Percentiles rank a stretch among this genome's conserved stretches.
These are phyloP conservation scores for Mortierella sp. DNA, from an alignment of 371 early-diverging fungal genomes.

Conservation along the genomic window DNA sequence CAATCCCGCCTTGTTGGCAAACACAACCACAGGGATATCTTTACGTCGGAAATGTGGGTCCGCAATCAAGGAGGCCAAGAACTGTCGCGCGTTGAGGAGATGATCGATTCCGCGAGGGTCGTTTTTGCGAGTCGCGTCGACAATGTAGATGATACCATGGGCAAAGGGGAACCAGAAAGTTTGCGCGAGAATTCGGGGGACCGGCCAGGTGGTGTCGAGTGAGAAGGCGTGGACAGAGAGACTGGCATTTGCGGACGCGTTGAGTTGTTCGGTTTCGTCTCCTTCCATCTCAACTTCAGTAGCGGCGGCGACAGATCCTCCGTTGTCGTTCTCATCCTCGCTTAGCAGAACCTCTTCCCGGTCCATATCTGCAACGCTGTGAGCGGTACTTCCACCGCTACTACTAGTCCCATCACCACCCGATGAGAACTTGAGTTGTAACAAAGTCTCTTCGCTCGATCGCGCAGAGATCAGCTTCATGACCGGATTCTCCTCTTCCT, in stretches of 20 bases:
- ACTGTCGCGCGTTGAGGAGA: conserved; percentile 48
- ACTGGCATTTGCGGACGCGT: conserved; percentile 30
- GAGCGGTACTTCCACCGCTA: not conserved
- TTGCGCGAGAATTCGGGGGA: conserved; percentile 51
- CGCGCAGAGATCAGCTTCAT: conserved; percentile 15
- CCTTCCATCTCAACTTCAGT: not conserved
- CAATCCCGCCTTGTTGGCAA: conserved; percentile 55
- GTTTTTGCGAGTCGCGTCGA: conserved; percentile 55
- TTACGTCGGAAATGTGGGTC: conserved; percentile 40
- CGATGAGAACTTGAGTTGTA: conserved; percentile 21
- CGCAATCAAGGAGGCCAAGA: conserved; percentile 34
- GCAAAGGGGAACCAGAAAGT: conserved; percentile 57
- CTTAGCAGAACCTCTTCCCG: conserved; percentile 23
- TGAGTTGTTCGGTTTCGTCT: not conserved
- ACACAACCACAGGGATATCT: conserved; percentile 53
- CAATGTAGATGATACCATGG: conserved; percentile 54
- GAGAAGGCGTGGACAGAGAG: conserved; percentile 55
- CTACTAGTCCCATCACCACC: not conserved
- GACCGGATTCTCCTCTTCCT: not conserved
- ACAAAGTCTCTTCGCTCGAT: conserved; percentile 35
- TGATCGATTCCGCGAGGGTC: conserved; percentile 56
- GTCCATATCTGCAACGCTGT: conserved; percentile 18
- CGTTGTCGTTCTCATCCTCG: not conserved
- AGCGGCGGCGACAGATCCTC: not conserved
- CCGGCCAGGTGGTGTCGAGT: conserved; percentile 56